Conservation (phyloP, 2,329 filamentous ascomycete genomes). For the Pseudogymnoascus sp. region DNA sequence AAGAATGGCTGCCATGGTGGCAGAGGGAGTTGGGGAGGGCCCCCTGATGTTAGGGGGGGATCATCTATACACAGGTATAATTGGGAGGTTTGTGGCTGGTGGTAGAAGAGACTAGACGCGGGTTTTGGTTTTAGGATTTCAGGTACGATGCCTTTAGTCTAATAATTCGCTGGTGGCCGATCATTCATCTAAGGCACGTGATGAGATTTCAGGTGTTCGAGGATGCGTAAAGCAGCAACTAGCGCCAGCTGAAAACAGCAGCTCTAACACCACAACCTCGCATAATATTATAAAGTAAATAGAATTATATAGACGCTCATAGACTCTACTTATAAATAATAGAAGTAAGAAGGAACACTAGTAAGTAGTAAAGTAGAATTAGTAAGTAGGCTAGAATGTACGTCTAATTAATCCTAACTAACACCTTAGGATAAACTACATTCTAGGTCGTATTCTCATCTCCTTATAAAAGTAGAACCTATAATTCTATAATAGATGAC, state of each 20-base stretch:
- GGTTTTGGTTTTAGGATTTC: conserved; percentile 4
- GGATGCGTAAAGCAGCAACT: conserved; percentile 3
- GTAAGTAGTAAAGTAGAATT: too few relatives aligned
- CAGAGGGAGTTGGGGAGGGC: not conserved
- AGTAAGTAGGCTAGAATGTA: too few relatives aligned
- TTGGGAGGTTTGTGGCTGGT: not conserved
- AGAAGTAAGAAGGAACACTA: too few relatives aligned
- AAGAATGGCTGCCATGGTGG: not conserved
- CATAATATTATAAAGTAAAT: too few relatives aligned
- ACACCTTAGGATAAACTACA: too few relatives aligned
- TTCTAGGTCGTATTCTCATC: too few relatives aligned
- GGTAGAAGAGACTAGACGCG: not conserved
- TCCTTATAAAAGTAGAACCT: too few relatives aligned
- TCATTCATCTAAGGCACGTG: not conserved
- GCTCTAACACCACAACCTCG: too few relatives aligned
- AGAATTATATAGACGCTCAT: too few relatives aligned
- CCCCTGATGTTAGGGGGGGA: not conserved
- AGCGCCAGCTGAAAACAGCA: not conserved
- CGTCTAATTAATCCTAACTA: too few relatives aligned
- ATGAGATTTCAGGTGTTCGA: not conserved
- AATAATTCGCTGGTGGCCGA: not conserved
- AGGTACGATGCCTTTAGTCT: not conserved
- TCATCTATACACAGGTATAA: not conserved
- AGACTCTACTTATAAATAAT: too few relatives aligned
- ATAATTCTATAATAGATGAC: too few relatives aligned